Base-by-base conservation (phyloP, 805 yeast species). In the Suhomyces faveliae region DNA sequence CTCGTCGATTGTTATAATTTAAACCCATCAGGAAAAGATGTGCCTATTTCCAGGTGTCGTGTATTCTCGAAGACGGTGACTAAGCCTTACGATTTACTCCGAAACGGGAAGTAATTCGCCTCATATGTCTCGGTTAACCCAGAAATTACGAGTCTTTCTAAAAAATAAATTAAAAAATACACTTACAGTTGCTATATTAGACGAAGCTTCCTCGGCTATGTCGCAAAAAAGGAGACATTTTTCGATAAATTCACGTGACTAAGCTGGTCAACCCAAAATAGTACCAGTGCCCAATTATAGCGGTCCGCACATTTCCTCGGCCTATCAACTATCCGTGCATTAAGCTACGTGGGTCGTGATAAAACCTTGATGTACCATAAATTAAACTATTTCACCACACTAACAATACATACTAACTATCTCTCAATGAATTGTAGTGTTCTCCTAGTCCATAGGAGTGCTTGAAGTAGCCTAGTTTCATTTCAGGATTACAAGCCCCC, bases 401-500 rank as follows among this genome's bases (percentile, higher is more conserved):
- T 33, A 13, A 4, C 10, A 5, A 15, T 33, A 13, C 20, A 33
- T 13, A 12, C 21, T 37, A 29, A 27, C 47, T 30, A 40, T 61
- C 62, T 30, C 70, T 55, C 30, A 72, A 60, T 23, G 97, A 89
- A 63, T 92, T 92, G 67, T 92, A 92, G 69, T 92, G 99, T 68
- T 91, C 98, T 22, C 99, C 99, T 20, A 92, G 76, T 0, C 97
- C 94, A 63, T 81, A 92, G 12, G 82, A 79, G 61, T 90, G 94
- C 64, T 84, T 86, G 65, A 88, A 92, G 61, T 84, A 92, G 0
- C 89, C 96, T 49, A 92, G 61, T 53, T 80, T 80, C 56, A 92
- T 68, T 55, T 74, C 83, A 2, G 81, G 80, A 2, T 52, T 44
- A 2, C 63, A 56, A 1, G 79, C 85, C 0, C 71, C 74, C 53